A percentile compares a stretch with the other conserved stretches of the same genome.
Evolutionary conservation across 225 moss, liverwort and hornwort genomes (phyloP).

Genomic region (Polytrichum commune): DNA sequence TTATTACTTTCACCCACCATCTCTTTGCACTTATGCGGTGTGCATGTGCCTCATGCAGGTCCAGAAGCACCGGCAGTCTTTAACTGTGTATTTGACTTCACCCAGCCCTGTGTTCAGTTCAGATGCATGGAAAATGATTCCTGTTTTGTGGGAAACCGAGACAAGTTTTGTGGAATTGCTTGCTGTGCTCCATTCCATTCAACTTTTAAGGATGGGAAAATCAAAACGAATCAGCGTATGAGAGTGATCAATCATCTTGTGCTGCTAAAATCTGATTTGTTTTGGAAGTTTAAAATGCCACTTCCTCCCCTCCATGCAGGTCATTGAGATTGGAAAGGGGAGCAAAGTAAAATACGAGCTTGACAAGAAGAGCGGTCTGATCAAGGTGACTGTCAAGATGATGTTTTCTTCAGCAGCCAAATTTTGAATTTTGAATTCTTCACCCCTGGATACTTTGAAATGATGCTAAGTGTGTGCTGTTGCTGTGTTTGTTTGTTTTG

Average conservation of each 20-base stretch:
- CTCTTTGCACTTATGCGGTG: too few species aligned
- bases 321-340: slow-evolving; percentile 83
- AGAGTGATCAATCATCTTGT: not conserved
- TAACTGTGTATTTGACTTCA: slow-evolving; percentile 65
- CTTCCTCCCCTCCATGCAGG: slow-evolving; percentile 30
- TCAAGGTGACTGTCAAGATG: slow-evolving; percentile 49
- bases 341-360: slow-evolving; percentile 92
- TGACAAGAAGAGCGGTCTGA: slow-evolving; percentile 83
- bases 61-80: slow-evolving; percentile 75
- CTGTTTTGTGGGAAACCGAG: not conserved
- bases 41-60: slow-evolving; percentile 28
- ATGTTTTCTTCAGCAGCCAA: too few species aligned
- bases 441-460: not conserved
- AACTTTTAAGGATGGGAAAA: not conserved
- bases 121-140: too few species aligned
- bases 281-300: not conserved
- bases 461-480: not conserved
- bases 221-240: not conserved
- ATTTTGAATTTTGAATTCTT: not conserved
- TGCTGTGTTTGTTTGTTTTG: too few species aligned
- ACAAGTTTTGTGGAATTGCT: not conserved
- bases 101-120: not conserved
- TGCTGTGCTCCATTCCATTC: not conserved
- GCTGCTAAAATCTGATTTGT: not conserved
- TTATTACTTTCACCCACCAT: not conserved